Evolutionary conservation across 2,329 filamentous ascomycete genomes (phyloP).

Genomic region (Mollisiaceae sp.): DNA sequence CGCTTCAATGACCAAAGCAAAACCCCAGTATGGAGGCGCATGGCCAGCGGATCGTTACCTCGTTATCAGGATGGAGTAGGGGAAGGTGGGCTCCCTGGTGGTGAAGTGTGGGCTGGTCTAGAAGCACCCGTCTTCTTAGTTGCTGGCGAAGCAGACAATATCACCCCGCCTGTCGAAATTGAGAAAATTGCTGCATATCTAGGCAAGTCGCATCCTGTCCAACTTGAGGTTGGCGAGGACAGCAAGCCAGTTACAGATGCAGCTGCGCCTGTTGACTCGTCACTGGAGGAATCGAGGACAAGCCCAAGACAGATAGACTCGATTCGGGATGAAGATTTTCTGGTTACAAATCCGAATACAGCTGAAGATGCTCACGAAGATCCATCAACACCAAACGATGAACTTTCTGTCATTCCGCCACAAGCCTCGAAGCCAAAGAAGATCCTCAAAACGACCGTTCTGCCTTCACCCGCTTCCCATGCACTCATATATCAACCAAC

Average conservation of each 20-base stretch:
- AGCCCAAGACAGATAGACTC: conserved; percentile 44
- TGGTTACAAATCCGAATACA: conserved; percentile 38
- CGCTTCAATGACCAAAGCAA: conserved; percentile 83
- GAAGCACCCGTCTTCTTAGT: conserved; percentile 78
- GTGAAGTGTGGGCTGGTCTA: conserved; percentile 74
- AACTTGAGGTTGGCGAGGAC: conserved; percentile 37
- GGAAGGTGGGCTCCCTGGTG: conserved; percentile 69
- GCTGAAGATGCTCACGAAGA: conserved; percentile 50
- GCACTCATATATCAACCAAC: conserved; percentile 81
- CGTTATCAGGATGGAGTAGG: conserved; percentile 58
- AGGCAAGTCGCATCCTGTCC: conserved; percentile 33
- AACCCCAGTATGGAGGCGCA: conserved; percentile 81
- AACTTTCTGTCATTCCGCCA: conserved; percentile 49
- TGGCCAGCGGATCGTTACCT: conserved; percentile 75
- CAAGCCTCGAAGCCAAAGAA: conserved; percentile 55
- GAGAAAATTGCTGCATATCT: conserved; percentile 64
- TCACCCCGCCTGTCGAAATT: conserved; percentile 76
- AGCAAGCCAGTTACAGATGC: conserved; percentile 52
- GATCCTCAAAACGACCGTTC: conserved; percentile 69
- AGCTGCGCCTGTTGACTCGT: conserved; percentile 53
- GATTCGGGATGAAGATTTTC: conserved; percentile 48
- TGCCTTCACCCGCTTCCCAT: conserved; percentile 81
- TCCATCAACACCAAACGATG: conserved; percentile 53
- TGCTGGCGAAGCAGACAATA: conserved; percentile 74
- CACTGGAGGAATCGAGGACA: conserved; percentile 38